Evolutionary conservation across 1,139 yeast species (phyloP).

Genomic region (Kazachstania sp.): DNA sequence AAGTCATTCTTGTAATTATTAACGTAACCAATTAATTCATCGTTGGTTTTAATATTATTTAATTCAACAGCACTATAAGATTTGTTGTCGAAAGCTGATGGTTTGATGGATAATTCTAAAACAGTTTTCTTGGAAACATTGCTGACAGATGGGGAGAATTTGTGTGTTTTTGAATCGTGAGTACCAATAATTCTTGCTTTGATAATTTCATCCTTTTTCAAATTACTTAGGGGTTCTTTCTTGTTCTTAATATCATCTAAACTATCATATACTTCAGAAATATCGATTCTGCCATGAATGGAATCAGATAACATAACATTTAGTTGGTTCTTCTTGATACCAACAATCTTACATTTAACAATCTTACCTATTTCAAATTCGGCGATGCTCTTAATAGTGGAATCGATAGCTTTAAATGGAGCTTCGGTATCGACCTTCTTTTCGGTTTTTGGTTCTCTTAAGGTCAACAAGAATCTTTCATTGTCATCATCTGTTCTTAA

Average conservation of each 20-base stretch:
- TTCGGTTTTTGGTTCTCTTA: conserved; percentile 32
- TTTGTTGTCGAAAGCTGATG: conserved; percentile 40
- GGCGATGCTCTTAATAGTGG: conserved; percentile 37
- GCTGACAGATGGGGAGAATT: conserved; percentile 61
- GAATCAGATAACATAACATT: conserved; percentile 72
- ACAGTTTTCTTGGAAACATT: conserved; percentile 47
- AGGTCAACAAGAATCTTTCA: conserved; percentile 58
- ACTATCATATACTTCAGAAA: conserved; percentile 57
- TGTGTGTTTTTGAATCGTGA: conserved; percentile 66
- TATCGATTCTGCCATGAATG: conserved; percentile 71
- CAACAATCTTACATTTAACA: conserved; percentile 53
- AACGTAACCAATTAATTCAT: conserved; percentile 55
- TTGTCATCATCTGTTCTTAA: conserved; percentile 59
- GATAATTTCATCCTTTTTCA: conserved; percentile 50
- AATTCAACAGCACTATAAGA: conserved; percentile 33
- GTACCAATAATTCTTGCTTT: conserved; percentile 66
- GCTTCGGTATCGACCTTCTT: conserved; percentile 9
- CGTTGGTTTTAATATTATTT: conserved; percentile 48
- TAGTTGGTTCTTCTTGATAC: conserved; percentile 66
- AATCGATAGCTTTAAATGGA: conserved; percentile 53
- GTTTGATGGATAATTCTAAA: conserved; percentile 57
- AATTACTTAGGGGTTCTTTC: conserved; percentile 51
- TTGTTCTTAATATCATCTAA: conserved; percentile 49
- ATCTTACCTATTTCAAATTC: conserved; percentile 54
- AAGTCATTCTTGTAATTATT: conserved; percentile 50